Evolutionary conservation across 1,284 basidiomycete species (phyloP).

Genomic region (Sanghuangporus sanghuang): DNA sequence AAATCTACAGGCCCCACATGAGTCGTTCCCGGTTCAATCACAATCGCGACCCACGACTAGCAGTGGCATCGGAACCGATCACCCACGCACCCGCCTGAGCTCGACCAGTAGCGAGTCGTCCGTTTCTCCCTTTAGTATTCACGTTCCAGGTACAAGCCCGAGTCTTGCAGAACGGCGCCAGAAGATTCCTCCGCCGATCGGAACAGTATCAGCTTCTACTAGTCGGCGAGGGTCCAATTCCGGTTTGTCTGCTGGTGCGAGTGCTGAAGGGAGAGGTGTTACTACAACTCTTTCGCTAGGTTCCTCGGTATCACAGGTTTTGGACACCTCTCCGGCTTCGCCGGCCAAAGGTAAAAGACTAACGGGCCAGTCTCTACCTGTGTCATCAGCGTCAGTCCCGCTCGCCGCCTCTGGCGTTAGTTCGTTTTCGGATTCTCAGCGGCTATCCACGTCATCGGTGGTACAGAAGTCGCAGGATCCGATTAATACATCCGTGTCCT

Average conservation of each 20-base stretch:
- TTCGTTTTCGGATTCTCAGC: background rate
- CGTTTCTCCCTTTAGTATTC: background rate
- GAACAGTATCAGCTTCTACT: background rate
- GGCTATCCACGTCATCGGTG: background rate
- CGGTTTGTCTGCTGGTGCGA: background rate
- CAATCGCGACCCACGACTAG: background rate
- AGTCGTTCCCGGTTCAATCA: background rate
- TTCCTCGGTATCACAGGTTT: background rate
- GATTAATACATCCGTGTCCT: background rate
- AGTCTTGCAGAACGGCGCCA: constrained; percentile 10
- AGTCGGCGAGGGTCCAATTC: constrained; percentile 1
- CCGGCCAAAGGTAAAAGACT: background rate
- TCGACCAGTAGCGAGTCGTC: background rate
- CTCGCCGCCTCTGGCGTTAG: background rate
- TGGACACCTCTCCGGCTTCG: background rate
- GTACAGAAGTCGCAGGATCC: background rate
- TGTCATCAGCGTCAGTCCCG: background rate
- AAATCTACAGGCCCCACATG: background rate
- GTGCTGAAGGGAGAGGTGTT: background rate
- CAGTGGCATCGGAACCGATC: background rate
- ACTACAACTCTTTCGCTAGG: background rate
- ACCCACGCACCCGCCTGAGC: background rate
- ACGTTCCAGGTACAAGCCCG: background rate
- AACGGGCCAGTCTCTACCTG: constrained; percentile 1
- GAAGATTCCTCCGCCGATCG: constrained; percentile 5